Evolutionary conservation across 1,139 yeast species (phyloP).

Genomic region (Nakaseomyces sp.): DNA sequence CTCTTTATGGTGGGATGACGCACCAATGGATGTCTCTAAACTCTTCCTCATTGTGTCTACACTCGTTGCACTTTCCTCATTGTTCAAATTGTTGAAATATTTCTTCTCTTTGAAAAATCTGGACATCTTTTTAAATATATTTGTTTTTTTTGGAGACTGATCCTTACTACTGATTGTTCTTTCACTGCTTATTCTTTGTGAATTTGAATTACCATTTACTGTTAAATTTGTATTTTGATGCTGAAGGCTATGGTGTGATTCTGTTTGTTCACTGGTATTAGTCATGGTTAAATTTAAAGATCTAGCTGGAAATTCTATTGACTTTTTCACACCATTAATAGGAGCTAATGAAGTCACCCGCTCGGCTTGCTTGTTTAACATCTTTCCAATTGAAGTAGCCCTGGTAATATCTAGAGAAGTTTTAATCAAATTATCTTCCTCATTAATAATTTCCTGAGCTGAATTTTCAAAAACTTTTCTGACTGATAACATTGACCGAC

Average conservation of each 20-base stretch:
- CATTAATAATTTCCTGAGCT: conserved; percentile 2
- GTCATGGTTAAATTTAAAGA: background rate
- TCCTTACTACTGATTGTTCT: background rate
- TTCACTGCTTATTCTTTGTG: background rate
- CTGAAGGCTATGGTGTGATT: background rate
- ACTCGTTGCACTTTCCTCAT: conserved; percentile 4
- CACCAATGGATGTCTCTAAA: conserved; percentile 1
- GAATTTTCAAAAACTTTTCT: conserved; percentile 24
- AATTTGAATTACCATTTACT: background rate
- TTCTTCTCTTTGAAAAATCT: conserved; percentile 21
- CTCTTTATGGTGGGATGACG: conserved; percentile 2
- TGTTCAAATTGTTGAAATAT: conserved; percentile 4
- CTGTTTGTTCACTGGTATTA: background rate
- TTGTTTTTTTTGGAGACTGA: conserved; percentile 5
- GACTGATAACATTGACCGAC: conserved; percentile 42
- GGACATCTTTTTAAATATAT: conserved; percentile 16
- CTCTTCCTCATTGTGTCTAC: conserved; percentile 4
- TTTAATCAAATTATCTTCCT: conserved; percentile 10
- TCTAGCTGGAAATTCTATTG: conserved; percentile 3
- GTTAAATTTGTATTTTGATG: background rate
- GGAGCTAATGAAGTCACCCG: conserved; percentile 7
- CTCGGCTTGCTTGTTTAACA: conserved; percentile 12
- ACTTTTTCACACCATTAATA: conserved; percentile 3
- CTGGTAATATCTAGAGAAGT: conserved; percentile 12
- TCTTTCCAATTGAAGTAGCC: conserved; percentile 12